Evolutionary conservation across 495 filamentous ascomycete species (phyloP).

Genomic region (Sordaria brevicollis): DNA sequence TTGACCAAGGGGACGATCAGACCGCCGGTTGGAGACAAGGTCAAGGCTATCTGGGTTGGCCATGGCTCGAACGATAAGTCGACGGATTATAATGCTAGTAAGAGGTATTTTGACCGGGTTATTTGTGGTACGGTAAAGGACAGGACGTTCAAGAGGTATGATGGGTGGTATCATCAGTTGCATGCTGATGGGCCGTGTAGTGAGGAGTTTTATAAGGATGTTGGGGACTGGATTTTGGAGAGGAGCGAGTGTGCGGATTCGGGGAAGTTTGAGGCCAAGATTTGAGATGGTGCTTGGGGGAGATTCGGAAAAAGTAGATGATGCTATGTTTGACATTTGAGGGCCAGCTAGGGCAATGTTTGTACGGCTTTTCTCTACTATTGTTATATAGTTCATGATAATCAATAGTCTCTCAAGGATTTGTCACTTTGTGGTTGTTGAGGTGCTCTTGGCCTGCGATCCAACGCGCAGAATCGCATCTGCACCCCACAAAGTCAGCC

Average conservation of each 20-base stretch:
- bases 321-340: background rate
- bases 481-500: background rate
- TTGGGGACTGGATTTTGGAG: slow-evolving; percentile 63
- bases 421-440: background rate
- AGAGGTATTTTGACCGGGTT: slow-evolving; percentile 48
- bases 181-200: slow-evolving; percentile 58
- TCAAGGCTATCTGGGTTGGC: slow-evolving; percentile 45
- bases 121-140: slow-evolving; percentile 41
- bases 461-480: background rate
- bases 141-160: slow-evolving; percentile 59
- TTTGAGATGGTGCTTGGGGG: background rate
- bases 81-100: slow-evolving; percentile 50
- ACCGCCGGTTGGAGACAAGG: slow-evolving; percentile 19
- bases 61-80: slow-evolving; percentile 62
- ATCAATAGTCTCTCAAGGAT: background rate
- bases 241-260: slow-evolving; percentile 15
- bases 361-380: background rate
- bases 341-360: background rate
- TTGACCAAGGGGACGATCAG: slow-evolving; percentile 34
- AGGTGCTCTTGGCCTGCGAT: background rate
- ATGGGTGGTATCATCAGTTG: slow-evolving; percentile 69
- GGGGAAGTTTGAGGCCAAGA: background rate
- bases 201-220: slow-evolving; percentile 55
- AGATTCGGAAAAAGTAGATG: background rate
- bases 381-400: background rate